These are phyloP conservation scores for Papiliotrema flavescens DNA, from an alignment of 1,284 basidiomycete genomes.

Conservation along the genomic window DNA sequence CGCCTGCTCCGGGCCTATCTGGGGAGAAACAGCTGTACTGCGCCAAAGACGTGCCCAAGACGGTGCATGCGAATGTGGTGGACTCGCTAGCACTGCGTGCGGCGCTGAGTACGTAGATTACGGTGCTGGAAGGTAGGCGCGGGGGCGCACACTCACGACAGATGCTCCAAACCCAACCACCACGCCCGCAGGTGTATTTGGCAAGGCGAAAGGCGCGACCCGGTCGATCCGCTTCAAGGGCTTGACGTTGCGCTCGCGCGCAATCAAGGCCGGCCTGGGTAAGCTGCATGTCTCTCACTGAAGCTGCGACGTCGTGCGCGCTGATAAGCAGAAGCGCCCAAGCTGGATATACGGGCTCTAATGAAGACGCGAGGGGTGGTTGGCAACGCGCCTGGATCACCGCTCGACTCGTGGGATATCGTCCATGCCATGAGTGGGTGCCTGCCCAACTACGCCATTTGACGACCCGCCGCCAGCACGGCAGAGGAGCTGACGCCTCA, in stretches of 20 bases:
- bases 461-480: neutral
- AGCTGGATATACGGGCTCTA: slow-evolving; percentile 8
- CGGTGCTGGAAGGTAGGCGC: neutral
- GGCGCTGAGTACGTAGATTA: slow-evolving; percentile 9
- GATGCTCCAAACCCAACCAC: slow-evolving; percentile 10
- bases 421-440: slow-evolving; percentile 16
- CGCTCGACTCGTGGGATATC: slow-evolving; percentile 23
- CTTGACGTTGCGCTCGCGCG: slow-evolving; percentile 14
- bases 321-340: slow-evolving; percentile 11
- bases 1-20: slow-evolving; percentile 2
- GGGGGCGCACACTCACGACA: neutral
- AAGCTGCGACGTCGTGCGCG: neutral
- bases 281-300: neutral
- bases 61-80: slow-evolving; percentile 16
- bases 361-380: slow-evolving; percentile 10
- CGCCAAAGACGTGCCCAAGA: slow-evolving; percentile 15
- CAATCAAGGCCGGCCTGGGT: slow-evolving; percentile 12
- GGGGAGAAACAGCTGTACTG: slow-evolving; percentile 15
- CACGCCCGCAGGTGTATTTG: slow-evolving; percentile 6
- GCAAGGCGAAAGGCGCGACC: slow-evolving; percentile 4
- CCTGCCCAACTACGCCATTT: neutral
- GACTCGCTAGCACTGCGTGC: slow-evolving; percentile 18
- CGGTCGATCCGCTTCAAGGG: slow-evolving; percentile 22
- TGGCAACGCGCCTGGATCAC: slow-evolving; percentile 8
- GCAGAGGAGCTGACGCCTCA: neutral